Evolutionary conservation across 2,329 filamentous ascomycete genomes (phyloP).

Genomic region (Aureobasidium leucospermi): DNA sequence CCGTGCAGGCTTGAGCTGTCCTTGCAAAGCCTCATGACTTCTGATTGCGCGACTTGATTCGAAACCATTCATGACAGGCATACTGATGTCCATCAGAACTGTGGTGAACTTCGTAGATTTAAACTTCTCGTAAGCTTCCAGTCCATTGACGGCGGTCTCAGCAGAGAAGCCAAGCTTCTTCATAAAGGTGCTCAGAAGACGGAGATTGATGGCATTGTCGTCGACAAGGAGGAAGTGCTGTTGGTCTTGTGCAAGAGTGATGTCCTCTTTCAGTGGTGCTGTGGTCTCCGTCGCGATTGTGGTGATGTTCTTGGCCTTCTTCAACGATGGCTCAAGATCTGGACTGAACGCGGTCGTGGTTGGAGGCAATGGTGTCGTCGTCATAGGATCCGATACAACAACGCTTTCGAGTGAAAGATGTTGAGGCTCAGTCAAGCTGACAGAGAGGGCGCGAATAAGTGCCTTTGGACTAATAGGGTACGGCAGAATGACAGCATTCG

Average conservation of each 20-base stretch:
- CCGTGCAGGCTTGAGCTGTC: background rate
- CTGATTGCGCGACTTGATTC: slow-evolving; percentile 28
- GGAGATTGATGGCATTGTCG: slow-evolving; percentile 11
- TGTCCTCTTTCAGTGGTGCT: no score
- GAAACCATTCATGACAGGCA: slow-evolving; percentile 20
- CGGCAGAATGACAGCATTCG: background rate
- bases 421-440: background rate
- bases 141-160: background rate
- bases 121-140: background rate
- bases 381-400: no score
- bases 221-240: slow-evolving; percentile 12
- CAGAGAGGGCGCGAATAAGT: background rate
- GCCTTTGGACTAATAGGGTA: background rate
- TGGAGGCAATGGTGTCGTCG: background rate
- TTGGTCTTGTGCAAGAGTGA: background rate
- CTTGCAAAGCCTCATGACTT: slow-evolving; percentile 21
- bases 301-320: background rate
- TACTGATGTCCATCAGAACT: slow-evolving; percentile 17
- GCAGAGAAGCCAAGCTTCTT: background rate
- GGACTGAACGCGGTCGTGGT: no score
- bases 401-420: no score
- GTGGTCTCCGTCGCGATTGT: no score
- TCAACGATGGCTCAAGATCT: background rate
- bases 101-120: background rate
- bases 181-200: background rate